phyloP scores from a whole-genome alignment of 768 basidiomycete species.

The Grammothele lineata region DNA sequence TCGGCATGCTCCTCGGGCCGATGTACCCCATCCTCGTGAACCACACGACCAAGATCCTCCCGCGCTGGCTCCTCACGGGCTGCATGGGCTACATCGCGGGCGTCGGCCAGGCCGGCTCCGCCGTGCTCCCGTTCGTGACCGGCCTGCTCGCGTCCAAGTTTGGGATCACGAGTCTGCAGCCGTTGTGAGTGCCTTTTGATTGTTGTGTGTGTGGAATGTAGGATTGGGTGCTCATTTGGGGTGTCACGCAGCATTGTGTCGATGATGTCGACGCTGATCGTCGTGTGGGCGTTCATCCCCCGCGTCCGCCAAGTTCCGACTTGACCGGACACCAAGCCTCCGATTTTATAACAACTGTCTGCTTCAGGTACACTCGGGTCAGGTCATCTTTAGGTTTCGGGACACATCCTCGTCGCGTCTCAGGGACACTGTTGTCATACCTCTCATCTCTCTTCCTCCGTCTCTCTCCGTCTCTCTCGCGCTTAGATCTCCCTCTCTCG shows the following conservation, averaged over 20 bases:
- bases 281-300: constrained; percentile 55
- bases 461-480: too few relatives aligned
- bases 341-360: too few relatives aligned
- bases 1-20: constrained; percentile 41
- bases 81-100: constrained; percentile 39
- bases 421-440: too few relatives aligned
- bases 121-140: constrained; percentile 68
- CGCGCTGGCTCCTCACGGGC: constrained; percentile 61
- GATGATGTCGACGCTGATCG: constrained; percentile 56
- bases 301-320: constrained; percentile 12
- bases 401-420: too few relatives aligned
- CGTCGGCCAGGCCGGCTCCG: constrained; percentile 65
- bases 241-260: constrained; percentile 41
- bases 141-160: constrained; percentile 61
- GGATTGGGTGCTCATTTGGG: background rate
- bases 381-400: too few relatives aligned
- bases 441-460: too few relatives aligned
- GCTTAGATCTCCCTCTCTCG: too few relatives aligned
- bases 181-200: constrained; percentile 42
- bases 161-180: constrained; percentile 58
- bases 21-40: constrained; percentile 63
- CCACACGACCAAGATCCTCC: constrained; percentile 62
- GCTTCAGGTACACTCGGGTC: too few relatives aligned
- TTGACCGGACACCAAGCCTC: background rate
- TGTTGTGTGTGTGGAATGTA: background rate